Evolutionary conservation across 2,329 filamentous ascomycete species (phyloP), one percentile per base, ranked within the genome.

Genomic region (Neurospora crassa): DNA sequence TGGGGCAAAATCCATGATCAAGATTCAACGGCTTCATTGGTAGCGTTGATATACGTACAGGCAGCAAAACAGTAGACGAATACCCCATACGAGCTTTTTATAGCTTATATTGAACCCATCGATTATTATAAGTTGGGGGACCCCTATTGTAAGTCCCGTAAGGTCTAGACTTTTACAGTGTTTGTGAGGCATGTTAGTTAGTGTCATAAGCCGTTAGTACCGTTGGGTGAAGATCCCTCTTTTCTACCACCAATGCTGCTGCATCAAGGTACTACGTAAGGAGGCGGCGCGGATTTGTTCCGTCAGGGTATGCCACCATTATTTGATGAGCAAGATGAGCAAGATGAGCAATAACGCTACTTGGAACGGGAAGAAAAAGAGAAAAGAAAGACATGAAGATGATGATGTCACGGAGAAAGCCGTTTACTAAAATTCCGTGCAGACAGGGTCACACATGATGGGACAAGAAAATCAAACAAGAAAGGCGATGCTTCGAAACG

Each of bases 11-110:
- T 24, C 29, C 37, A 37, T 3, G 2, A 18, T 63, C 18, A 67
- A 71, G 40, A 67, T 69, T 71, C 24, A 67, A 72, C 14, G 70
- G 70, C 29, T 71, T 71, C 40, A 34, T 69, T 5, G 72, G 68
- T 37, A 18, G 29, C 16, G 53, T 63, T 37, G 68, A 5, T 29
- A 29, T 29, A 29, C 29, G 70, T 40, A 71, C 70, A 24, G 53
- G 67, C 53, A 72, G 67, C 43, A 59, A 68, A 70, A 71, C 59
- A 67, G 47, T 42, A 53, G 47, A 45, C 18, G 69, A 47, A 18
- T 67, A 72, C 29, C 59, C 70, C 29, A 63, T 34, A 14, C 29
- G 29, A 63, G 53, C 29, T 63, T 63, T 63, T 63, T 63, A 37
- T 63, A 63, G 24, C 53, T 37, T 63, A 8, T 37, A 16, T 37